Base-by-base conservation (phyloP, 495 filamentous ascomycete species). In the Trichoderma asperelloides region DNA sequence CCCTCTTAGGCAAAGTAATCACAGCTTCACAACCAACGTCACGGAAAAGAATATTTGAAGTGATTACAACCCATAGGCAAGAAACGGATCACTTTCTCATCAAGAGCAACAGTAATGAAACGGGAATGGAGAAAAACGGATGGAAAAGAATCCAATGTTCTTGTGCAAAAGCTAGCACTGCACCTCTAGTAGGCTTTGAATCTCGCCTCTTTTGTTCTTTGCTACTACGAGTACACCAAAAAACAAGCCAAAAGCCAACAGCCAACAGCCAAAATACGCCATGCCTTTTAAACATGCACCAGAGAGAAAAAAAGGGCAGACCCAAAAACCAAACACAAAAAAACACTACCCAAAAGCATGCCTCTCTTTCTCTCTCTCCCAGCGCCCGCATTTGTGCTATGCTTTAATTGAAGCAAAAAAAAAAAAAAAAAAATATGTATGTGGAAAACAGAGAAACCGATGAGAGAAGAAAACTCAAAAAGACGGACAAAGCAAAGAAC, bases 161-260 rank as follows among this genome's bases (percentile, higher is more conserved):
- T 45, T 18, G 65, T 64, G 62, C 62, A 65, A 67, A 64, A n/a
- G 62, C 39, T 60, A 60, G 55, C 55, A 60, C 55, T 60, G 55
- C 21, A 60, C 23, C 12, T 60, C 55, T 30, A 37, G 33, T 37
- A 60, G 55, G 55, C 55, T 60, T 30, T 60, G n/a, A 1, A 21
- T 30, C 55, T 30, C 23, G 55, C 55, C 55, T n/a, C 27, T 23
- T 28, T 60, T 60, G 27, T 23, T 30, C 55, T 60, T 28, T 60
- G 55, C 55, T 60, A 60, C 23, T 60, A 60, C 23, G 15, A 60
- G 21, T 60, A 60, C 55, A 60, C 55, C 55, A 25, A 51, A 51
- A 51, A 51, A 2, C 0, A 47, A 47, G 43, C 13, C 18, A n/a
- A 47, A 7, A 47, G 11, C 43, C 13, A 47, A 47, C 13, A n/a